A percentile compares a stretch with the other conserved stretches of the same genome.
phyloP scores from a whole-genome alignment of 805 yeast species.

The Kazachstania psychrophila region DNA sequence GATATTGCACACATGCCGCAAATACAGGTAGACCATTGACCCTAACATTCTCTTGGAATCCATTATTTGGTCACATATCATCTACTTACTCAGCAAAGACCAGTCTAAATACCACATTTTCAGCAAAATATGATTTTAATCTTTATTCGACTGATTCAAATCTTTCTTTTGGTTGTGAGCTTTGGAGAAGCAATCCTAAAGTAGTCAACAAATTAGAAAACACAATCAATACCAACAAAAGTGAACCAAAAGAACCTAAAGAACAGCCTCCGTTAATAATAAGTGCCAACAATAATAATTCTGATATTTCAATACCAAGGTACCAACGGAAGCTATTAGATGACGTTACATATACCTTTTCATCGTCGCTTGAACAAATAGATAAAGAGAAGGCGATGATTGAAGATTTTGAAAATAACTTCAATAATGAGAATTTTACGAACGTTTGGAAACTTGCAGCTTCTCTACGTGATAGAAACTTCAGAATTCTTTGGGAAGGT shows the following conservation, averaged over 20 bases:
- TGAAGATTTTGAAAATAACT: constrained; percentile 42
- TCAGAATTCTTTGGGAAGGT: constrained; percentile 81
- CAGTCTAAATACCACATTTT: constrained; percentile 61
- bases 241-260: neutral
- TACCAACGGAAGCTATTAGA: constrained; percentile 17
- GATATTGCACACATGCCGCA: constrained; percentile 79
- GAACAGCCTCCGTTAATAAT: too few species aligned
- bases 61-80: constrained; percentile 80
- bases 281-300: neutral
- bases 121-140: constrained; percentile 83
- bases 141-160: constrained; percentile 84
- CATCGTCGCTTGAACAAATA: constrained; percentile 26
- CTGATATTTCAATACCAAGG: neutral
- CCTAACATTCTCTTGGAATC: constrained; percentile 78
- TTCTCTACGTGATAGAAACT: constrained; percentile 49
- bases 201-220: neutral
- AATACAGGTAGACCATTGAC: constrained; percentile 85
- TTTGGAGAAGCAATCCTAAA: constrained; percentile 39
- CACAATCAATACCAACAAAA: neutral
- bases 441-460: constrained; percentile 70
- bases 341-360: constrained; percentile 24
- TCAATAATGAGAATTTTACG: constrained; percentile 46
- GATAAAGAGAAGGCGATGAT: constrained; percentile 35
- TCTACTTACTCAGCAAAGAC: constrained; percentile 83
- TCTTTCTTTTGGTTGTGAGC: constrained; percentile 75